Evolutionary conservation across 345 rosid genomes (phyloP).

Genomic region (Eucalyptus camaldulensis): DNA sequence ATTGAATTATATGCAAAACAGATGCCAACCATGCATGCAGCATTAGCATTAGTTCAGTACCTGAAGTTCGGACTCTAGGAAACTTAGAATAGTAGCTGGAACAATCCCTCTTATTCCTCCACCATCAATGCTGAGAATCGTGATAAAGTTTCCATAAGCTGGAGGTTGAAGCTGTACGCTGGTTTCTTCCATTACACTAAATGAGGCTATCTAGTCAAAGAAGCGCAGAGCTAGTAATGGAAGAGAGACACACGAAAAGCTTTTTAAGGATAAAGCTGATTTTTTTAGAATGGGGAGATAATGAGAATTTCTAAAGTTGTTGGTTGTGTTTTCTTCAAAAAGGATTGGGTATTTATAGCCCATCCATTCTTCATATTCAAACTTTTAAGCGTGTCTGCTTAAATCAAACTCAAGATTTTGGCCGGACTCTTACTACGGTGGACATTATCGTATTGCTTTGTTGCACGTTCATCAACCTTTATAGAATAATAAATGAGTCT

Average conservation of each 20-base stretch:
- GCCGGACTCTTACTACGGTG: not conserved
- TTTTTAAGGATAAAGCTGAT: not conserved
- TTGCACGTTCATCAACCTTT: not conserved
- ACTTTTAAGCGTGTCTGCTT: not conserved
- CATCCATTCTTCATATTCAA: not conserved
- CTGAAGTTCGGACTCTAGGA: conserved; percentile 22
- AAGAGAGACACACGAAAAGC: not conserved
- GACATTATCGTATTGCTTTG: not conserved
- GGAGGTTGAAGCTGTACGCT: conserved; percentile 1
- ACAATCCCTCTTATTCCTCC: conserved; percentile 34
- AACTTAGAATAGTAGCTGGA: conserved; percentile 16
- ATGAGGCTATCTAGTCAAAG: not conserved
- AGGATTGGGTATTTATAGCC: not conserved
- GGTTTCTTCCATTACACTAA: not conserved
- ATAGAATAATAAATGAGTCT: not conserved
- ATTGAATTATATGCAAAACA: not conserved
- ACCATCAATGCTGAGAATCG: conserved; percentile 33
- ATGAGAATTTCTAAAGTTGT: not conserved
- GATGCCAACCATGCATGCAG: not conserved
- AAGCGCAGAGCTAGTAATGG: not conserved
- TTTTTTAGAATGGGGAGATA: not conserved
- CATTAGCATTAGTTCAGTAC: not conserved
- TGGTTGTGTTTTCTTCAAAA: not conserved
- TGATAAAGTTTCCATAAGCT: conserved; percentile 13
- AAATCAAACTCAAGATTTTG: not conserved